Base-by-base conservation (phyloP, 352 stramenopile genomes). In the Phytopythium delawarense region DNA sequence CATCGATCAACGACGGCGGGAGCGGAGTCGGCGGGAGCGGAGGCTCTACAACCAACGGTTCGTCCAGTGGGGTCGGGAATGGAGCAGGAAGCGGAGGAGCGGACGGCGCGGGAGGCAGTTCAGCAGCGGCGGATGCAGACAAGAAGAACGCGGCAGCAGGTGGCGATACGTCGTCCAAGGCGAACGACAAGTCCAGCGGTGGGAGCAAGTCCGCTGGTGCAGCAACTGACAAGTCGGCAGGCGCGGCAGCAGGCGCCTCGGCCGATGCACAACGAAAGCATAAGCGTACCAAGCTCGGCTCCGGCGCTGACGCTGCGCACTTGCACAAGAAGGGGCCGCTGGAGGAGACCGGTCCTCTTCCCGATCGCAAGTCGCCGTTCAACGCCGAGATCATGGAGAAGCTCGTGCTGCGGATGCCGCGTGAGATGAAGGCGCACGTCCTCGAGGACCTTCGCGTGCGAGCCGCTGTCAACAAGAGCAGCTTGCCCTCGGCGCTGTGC, bases 351-450 rank as follows among this genome's bases (percentile, higher is more conserved):
- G 84, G 84, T 5, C 86, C 86, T 0, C 60, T 91, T 16, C 86
- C 86, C 0, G 82, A 94, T 60, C 78, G 86, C 4, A 89, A 83
- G 35, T 77, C 75, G 50, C 58, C 75, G 20, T 94, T 88, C 58
- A 87, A 93, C 40, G 69, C 73, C 2, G 75, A 92, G 23, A 71
- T 94, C 34, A 64, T 93, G 62, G 86, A 94, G 65, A 91, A 91
- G 61, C 76, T 94, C 7, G 79, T 94, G 59, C 68, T 94, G 32
- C 84, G 84, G 7, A 76, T 90, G 39, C 79, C 84, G 0, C 42
- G 71, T 0, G 77, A 80, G 59, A 83, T 89, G 75, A 90, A 91
- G 61, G 73, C 70, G 13, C 77, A 91, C 37, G 70, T 81, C 23
- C 63, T 92, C 6, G 81, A 94, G 54, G 79, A 94, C 39, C 48